These are phyloP conservation scores for Phytophthora foliorum DNA, from an alignment of 352 stramenopile genomes.

Conservation along the genomic window DNA sequence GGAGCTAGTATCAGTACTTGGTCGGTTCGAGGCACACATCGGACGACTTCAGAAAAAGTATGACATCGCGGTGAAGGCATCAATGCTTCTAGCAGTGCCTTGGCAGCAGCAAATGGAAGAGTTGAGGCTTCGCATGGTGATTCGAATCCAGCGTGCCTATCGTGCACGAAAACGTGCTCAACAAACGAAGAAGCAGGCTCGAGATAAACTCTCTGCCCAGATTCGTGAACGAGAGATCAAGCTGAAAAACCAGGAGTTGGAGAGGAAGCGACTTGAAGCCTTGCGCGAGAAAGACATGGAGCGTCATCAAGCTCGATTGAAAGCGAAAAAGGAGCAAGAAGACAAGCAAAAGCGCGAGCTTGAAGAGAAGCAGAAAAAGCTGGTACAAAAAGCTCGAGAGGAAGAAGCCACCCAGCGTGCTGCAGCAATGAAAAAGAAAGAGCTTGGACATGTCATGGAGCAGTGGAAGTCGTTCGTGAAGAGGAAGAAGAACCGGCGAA, in stretches of 20 bases:
- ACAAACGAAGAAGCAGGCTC: slow-evolving; percentile 57
- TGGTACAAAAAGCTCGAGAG: slow-evolving; percentile 57
- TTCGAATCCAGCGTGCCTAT: slow-evolving; percentile 81
- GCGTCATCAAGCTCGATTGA: slow-evolving; percentile 65
- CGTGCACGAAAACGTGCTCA: slow-evolving; percentile 49
- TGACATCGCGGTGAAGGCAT: slow-evolving; percentile 67
- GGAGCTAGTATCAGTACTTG: slow-evolving; percentile 66
- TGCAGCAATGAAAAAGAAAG: slow-evolving; percentile 33
- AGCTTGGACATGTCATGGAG: slow-evolving; percentile 31
- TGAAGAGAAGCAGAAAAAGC: slow-evolving; percentile 54
- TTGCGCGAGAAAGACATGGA: slow-evolving; percentile 65
- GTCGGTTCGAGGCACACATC: slow-evolving; percentile 66
- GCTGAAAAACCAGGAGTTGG: slow-evolving; percentile 58
- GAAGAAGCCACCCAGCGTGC: slow-evolving; percentile 59
- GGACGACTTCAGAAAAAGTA: slow-evolving; percentile 63
- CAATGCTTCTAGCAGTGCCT: slow-evolving; percentile 53
- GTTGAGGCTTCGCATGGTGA: slow-evolving; percentile 68
- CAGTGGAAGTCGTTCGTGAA: slow-evolving; percentile 52
- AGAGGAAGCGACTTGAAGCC: slow-evolving; percentile 66
- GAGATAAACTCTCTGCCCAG: slow-evolving; percentile 57
- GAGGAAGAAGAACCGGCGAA: slow-evolving; percentile 47
- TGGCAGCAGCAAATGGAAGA: slow-evolving; percentile 85
- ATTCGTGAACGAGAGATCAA: slow-evolving; percentile 62
- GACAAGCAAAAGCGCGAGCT: slow-evolving; percentile 44
- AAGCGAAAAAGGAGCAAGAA: slow-evolving; percentile 61